Evolutionary conservation across 129 eudicot species (phyloP).

Genomic region (Ambrosia trifida): DNA sequence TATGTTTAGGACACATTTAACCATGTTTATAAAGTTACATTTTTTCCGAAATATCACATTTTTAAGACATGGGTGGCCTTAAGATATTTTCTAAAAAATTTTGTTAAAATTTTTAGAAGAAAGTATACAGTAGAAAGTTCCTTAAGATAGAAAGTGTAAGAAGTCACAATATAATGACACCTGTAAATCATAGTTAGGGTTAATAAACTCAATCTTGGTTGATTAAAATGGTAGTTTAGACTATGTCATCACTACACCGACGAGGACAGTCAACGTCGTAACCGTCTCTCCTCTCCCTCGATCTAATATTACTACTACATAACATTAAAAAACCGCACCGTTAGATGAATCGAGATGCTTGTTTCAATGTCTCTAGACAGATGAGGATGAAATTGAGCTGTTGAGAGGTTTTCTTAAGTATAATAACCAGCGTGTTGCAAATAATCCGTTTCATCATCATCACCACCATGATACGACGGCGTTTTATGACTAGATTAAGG

Average conservation of each 20-base stretch:
- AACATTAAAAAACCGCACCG: constrained; percentile 36
- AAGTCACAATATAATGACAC: too few relatives aligned
- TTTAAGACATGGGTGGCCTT: too few relatives aligned
- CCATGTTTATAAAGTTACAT: too few relatives aligned
- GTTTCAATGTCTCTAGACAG: constrained; percentile 90
- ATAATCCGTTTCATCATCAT: constrained; percentile 47
- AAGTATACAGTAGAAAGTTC: too few relatives aligned
- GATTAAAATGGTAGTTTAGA: too few relatives aligned
- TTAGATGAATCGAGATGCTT: constrained; percentile 69
- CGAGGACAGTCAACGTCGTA: constrained; percentile 12
- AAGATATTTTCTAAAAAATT: too few relatives aligned
- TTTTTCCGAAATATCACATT: too few relatives aligned
- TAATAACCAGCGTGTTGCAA: constrained; percentile 40
- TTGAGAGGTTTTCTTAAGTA: constrained; percentile 78
- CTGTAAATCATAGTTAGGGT: too few relatives aligned
- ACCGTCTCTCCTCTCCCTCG: constrained; percentile 11
- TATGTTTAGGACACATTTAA: too few relatives aligned
- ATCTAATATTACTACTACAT: constrained; percentile 23
- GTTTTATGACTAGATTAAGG: constrained; percentile 87
- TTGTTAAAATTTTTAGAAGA: too few relatives aligned
- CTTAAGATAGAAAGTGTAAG: too few relatives aligned
- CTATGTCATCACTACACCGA: constrained; percentile 29
- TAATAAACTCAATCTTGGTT: too few relatives aligned
- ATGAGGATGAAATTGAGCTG: constrained; percentile 93
- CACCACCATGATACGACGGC: constrained; percentile 91